Base-by-base conservation (phyloP, 1,284 basidiomycete species). In the Cerioporus squamosus region DNA sequence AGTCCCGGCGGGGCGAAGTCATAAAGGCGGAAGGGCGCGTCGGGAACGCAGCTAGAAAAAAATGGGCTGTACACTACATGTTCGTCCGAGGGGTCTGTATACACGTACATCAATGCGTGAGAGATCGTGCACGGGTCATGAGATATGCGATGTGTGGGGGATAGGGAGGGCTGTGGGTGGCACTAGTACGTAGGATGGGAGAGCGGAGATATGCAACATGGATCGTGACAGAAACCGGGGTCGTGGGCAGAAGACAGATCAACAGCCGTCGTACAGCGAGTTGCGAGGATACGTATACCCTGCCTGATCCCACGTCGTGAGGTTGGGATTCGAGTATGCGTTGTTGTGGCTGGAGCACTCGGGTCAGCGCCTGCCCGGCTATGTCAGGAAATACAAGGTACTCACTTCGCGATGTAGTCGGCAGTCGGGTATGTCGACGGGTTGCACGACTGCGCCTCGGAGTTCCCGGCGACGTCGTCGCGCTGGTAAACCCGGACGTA, bases 401-500 rank as follows among this genome's bases (percentile, higher is more conserved):
- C 54, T 20, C 62, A 79, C 77, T 65, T 66, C 22, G 75, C 69
- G 66, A 81, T 81, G 60, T 81, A 81, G 44, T 77, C 70, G 14
- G 69, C 50, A 3, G 80, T 93, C 2, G 91, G 90, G 61, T 82
- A 78, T 38, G 74, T 77, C 4, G 83, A 72, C 17, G 90, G 91
- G 68, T 87, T 75, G 65, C 91, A 93, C 18, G 62, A 52, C 2
- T 81, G 82, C 44, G 88, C 63, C 5, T 81, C 84, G 33, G 33
- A 7, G 33, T 36, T 36, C 50, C 86, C 77, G 69, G 77, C 74
- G 31, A 81, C 70, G 23, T 81, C 88, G 55, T 82, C 69, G 24
- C 87, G 81, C 72, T 93, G 91, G 64, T 93, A 93, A 44, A 93
- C 79, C 36, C 91, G 86, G 17, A 93, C 79, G 63, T 93, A 93